Percentiles rank a stretch among this genome's conserved stretches.
Evolutionary conservation across 164 flowering plant species (phyloP).

Genomic region (Brasenia schreberi): DNA sequence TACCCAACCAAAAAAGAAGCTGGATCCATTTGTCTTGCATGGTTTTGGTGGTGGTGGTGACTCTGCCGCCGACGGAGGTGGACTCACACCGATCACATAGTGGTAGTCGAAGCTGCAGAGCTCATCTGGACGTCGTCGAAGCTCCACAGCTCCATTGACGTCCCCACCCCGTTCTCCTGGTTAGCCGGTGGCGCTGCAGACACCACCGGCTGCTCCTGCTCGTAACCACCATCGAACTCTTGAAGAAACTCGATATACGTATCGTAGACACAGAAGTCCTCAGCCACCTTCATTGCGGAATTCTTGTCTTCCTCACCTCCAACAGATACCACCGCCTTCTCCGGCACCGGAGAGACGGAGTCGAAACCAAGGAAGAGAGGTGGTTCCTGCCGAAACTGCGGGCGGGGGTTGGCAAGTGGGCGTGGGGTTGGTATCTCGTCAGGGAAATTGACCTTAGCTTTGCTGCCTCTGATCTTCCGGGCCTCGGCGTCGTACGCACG

Average conservation of each 20-base stretch:
- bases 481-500: conserved; percentile 64
- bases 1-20: no score
- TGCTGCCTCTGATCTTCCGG: conserved; percentile 54
- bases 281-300: background rate
- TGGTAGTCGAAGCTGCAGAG: background rate
- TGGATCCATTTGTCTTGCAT: no score
- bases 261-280: background rate
- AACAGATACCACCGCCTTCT: background rate
- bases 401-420: background rate
- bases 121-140: background rate
- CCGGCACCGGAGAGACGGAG: background rate
- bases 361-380: background rate
- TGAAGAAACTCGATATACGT: background rate
- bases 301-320: background rate
- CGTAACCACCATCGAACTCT: background rate
- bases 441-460: conserved; percentile 70
- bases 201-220: background rate
- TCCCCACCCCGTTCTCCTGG: background rate
- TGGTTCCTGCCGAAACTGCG: background rate
- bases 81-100: background rate
- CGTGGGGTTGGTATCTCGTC: background rate
- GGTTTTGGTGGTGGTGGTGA: no score
- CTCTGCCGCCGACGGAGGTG: no score
- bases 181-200: background rate
- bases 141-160: background rate